Evolutionary conservation across 176 grass and related monocot species (phyloP).

Genomic region (Phyllostachys edulis): DNA sequence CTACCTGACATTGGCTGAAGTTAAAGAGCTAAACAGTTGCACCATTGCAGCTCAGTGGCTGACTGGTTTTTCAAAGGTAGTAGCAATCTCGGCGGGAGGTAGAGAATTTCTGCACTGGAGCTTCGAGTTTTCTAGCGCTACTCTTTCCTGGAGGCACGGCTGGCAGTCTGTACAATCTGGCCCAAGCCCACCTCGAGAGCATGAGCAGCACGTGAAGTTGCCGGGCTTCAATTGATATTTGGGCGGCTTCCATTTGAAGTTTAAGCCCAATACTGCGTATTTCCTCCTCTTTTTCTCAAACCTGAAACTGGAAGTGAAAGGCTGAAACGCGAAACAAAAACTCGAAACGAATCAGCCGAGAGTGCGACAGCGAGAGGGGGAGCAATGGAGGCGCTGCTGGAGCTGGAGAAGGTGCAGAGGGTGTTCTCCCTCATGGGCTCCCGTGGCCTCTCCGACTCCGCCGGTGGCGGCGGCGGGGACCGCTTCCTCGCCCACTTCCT

Average conservation of each 20-base stretch:
- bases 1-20: too few species aligned
- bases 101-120: background rate
- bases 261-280: background rate
- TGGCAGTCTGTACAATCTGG: background rate
- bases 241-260: background rate
- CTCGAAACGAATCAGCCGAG: background rate
- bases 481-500: conserved; percentile 80
- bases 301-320: background rate
- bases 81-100: too few species aligned
- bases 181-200: background rate
- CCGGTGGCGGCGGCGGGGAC: conserved; percentile 6
- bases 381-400: conserved; percentile 70
- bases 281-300: background rate
- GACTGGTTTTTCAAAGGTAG: too few species aligned
- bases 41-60: too few species aligned
- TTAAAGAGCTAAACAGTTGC: too few species aligned
- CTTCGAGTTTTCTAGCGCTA: background rate
- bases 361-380: background rate
- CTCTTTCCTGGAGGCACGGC: background rate
- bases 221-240: background rate
- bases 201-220: too few species aligned
- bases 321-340: background rate
- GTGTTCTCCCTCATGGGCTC: conserved; percentile 64
- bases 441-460: conserved; percentile 35
- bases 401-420: conserved; percentile 65